These are phyloP conservation scores for Xylaria sp. DNA, from an alignment of 2,329 filamentous ascomycete genomes.

Conservation along the genomic window DNA sequence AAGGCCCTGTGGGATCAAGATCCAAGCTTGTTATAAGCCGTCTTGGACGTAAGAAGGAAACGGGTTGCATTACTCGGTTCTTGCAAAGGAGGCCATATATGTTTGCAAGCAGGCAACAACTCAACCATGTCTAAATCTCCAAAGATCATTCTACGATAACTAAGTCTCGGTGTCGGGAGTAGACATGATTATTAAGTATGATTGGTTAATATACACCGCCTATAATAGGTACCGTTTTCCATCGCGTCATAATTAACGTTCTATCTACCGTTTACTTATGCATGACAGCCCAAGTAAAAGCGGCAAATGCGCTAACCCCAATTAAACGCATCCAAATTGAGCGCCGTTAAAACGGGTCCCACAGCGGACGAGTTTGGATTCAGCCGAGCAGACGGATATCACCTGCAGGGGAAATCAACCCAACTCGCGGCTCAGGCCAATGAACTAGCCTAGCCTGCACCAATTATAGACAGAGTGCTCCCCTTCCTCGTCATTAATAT, in stretches of 20 bases:
- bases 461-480: not conserved
- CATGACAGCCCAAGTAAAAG: not conserved
- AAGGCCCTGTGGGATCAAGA: not conserved
- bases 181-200: no score
- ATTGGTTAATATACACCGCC: no score
- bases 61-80: no score
- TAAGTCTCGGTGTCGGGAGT: no score
- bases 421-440: not conserved
- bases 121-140: no score
- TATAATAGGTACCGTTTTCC: no score
- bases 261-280: not conserved
- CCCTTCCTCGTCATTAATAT: constrained; percentile 11
- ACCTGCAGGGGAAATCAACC: constrained; percentile 6
- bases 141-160: no score
- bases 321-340: not conserved
- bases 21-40: no score
- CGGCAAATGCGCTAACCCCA: not conserved
- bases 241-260: no score
- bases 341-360: not conserved
- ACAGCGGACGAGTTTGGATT: constrained; percentile 2
- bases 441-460: not conserved
- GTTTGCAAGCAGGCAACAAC: no score
- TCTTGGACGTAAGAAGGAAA: no score
- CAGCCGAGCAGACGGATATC: constrained; percentile 16
- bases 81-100: no score